Evolutionary conservation across 495 filamentous ascomycete species (phyloP).

Genomic region (Baudoinia panamericana): DNA sequence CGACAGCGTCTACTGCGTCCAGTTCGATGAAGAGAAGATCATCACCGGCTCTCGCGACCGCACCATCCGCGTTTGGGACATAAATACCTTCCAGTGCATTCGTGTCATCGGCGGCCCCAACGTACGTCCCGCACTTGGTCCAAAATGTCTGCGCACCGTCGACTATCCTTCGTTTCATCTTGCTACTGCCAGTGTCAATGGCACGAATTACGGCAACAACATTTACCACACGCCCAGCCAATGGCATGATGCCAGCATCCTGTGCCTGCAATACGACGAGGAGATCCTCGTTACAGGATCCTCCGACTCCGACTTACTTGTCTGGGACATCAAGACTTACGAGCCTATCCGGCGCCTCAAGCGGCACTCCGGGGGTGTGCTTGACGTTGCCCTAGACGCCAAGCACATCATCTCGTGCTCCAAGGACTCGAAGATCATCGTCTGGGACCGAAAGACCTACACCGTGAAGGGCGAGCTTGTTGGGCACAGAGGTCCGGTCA

Average conservation of each 20-base stretch:
- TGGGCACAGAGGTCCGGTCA: conserved; percentile 83
- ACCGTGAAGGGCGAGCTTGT: conserved; percentile 56
- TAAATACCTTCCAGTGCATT: conserved; percentile 66
- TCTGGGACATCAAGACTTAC: conserved; percentile 73
- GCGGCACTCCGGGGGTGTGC: conserved; percentile 71
- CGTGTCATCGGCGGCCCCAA: conserved; percentile 57
- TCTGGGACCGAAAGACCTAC: conserved; percentile 80
- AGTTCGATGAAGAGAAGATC: conserved; percentile 96
- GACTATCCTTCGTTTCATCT: conserved; percentile 21
- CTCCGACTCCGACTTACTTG: conserved; percentile 79
- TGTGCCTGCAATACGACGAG: conserved; percentile 90
- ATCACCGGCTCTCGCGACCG: conserved; percentile 92
- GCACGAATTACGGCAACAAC: conserved; percentile 32
- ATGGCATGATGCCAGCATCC: conserved; percentile 75
- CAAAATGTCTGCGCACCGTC: conserved; percentile 22
- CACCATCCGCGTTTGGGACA: conserved; percentile 92
- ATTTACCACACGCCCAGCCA: conserved; percentile 28
- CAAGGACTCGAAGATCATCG: conserved; percentile 80
- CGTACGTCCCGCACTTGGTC: conserved; percentile 14
- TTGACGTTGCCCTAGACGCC: conserved; percentile 85
- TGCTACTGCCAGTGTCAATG: conserved; percentile 34
- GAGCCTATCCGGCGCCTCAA: conserved; percentile 61
- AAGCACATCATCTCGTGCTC: conserved; percentile 90
- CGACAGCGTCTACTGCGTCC: conserved; percentile 92
- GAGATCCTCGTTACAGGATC: conserved; percentile 88